Evolutionary conservation across 371 early-diverging fungal genomes (phyloP).

Genomic region (Mucor irregularis): DNA sequence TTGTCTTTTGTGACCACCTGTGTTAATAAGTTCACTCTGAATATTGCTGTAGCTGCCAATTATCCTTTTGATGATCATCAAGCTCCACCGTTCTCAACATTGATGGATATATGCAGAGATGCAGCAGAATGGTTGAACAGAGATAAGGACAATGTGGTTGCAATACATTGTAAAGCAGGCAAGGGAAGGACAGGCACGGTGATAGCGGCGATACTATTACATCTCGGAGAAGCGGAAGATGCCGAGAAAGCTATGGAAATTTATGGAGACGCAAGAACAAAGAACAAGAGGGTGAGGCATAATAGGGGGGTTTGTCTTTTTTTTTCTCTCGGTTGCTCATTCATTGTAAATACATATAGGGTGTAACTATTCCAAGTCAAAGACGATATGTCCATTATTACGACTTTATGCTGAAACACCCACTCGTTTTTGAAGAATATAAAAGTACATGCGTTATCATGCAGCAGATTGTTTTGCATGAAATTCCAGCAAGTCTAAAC

Average conservation of each 20-base stretch:
- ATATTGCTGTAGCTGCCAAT: constrained; percentile 33
- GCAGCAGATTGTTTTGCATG: constrained; percentile 11
- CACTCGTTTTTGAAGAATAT: constrained; percentile 16
- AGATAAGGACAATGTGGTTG: constrained; percentile 55
- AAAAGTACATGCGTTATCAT: neutral
- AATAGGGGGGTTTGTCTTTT: neutral
- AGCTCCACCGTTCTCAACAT: constrained; percentile 60
- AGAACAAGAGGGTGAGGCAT: constrained; percentile 47
- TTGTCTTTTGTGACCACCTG: no score
- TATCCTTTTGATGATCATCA: constrained; percentile 73
- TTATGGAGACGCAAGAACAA: constrained; percentile 58
- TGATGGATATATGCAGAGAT: constrained; percentile 60
- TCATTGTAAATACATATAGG: constrained; percentile 33
- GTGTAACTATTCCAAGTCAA: constrained; percentile 72
- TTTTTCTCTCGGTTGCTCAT: no score
- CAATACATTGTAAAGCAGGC: constrained; percentile 79
- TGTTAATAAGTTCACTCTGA: no score
- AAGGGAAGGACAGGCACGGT: constrained; percentile 79
- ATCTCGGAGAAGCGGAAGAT: constrained; percentile 34
- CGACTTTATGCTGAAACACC: constrained; percentile 39
- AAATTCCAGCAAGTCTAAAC: constrained; percentile 8
- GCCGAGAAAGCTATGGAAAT: constrained; percentile 57
- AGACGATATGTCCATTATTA: constrained; percentile 64
- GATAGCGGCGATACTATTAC: constrained; percentile 61
- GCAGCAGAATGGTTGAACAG: constrained; percentile 56